These are phyloP conservation scores for Paraglomus occultum DNA, from an alignment of 192 early-diverging fungal species.

Conservation along the genomic window DNA sequence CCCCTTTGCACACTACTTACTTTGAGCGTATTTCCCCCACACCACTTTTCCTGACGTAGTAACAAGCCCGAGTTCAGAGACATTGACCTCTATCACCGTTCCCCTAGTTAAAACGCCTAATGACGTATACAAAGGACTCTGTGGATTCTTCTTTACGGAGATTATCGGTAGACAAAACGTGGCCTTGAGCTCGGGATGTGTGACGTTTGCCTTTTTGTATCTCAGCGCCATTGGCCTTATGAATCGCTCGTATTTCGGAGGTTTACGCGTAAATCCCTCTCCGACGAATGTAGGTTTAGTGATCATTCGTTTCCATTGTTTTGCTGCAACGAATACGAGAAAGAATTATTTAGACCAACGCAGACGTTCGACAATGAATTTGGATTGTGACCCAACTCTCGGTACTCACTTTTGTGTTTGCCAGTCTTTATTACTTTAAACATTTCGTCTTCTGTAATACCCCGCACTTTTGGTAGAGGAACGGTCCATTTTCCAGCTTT, in stretches of 20 bases:
- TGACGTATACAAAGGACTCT: slow-evolving; percentile 92
- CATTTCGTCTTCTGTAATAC: slow-evolving; percentile 99
- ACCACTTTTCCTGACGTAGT: slow-evolving; percentile 98
- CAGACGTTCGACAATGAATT: not conserved
- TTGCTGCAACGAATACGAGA: slow-evolving; percentile 44
- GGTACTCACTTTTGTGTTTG: slow-evolving; percentile 70
- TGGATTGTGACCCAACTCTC: no score
- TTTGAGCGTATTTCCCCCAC: slow-evolving; percentile 94
- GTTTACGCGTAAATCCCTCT: slow-evolving; percentile 98
- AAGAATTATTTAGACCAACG: not conserved
- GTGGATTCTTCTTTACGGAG: slow-evolving; percentile 99
- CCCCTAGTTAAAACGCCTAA: slow-evolving; percentile 98
- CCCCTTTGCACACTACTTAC: no score
- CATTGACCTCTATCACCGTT: slow-evolving; percentile 94
- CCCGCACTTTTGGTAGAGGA: slow-evolving; percentile 96
- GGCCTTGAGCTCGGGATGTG: slow-evolving; percentile 96
- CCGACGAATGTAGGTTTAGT: slow-evolving; percentile 99
- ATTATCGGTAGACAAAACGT: slow-evolving; percentile 97
- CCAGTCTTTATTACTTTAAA: slow-evolving; percentile 97
- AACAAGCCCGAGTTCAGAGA: slow-evolving; percentile 93
- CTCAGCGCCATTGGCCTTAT: slow-evolving; percentile 96
- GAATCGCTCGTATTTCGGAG: slow-evolving; percentile 99
- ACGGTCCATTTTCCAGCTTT: slow-evolving; percentile 98
- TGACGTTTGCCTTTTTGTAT: slow-evolving; percentile 98
- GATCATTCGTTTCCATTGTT: slow-evolving; percentile 98